Evolutionary conservation across 192 early-diverging fungal species (phyloP).

Genomic region (Entrophospora sp.): DNA sequence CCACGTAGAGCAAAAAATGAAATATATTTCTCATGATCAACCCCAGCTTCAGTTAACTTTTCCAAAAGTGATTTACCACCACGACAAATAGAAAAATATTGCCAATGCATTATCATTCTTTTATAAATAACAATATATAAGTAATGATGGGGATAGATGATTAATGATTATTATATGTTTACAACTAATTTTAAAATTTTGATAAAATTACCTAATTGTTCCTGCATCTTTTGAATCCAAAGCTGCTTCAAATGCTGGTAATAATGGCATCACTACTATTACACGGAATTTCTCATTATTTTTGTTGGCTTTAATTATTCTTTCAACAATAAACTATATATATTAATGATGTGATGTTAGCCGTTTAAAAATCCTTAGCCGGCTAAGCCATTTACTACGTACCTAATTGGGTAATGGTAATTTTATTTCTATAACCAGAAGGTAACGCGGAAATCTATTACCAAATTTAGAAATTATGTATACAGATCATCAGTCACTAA

Average conservation of each 20-base stretch:
- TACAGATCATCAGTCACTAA: too few species aligned
- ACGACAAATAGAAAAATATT: constrained; percentile 67
- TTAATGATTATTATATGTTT: too few species aligned
- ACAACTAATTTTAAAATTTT: too few species aligned
- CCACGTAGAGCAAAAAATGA: constrained; percentile 65
- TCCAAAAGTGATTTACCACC: constrained; percentile 62
- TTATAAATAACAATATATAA: not conserved
- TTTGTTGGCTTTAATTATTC: constrained; percentile 61
- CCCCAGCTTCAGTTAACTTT: constrained; percentile 44
- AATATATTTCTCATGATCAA: constrained; percentile 58
- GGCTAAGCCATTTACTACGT: too few species aligned
- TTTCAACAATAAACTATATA: constrained; percentile 57
- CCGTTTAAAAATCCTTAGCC: too few species aligned
- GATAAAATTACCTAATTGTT: constrained; percentile 38
- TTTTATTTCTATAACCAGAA: too few species aligned
- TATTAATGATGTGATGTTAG: too few species aligned
- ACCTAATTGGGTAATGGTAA: too few species aligned
- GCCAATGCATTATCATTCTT: constrained; percentile 68
- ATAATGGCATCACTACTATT: constrained; percentile 71
- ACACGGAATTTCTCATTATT: constrained; percentile 62
- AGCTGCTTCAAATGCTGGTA: constrained; percentile 80
- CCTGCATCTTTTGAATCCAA: constrained; percentile 60
- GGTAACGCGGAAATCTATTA: too few species aligned
- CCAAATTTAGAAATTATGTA: too few species aligned
- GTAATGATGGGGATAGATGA: not conserved